Conservation (phyloP, 2,329 filamentous ascomycete genomes). For the Zymoseptoria crescenta region DNA sequence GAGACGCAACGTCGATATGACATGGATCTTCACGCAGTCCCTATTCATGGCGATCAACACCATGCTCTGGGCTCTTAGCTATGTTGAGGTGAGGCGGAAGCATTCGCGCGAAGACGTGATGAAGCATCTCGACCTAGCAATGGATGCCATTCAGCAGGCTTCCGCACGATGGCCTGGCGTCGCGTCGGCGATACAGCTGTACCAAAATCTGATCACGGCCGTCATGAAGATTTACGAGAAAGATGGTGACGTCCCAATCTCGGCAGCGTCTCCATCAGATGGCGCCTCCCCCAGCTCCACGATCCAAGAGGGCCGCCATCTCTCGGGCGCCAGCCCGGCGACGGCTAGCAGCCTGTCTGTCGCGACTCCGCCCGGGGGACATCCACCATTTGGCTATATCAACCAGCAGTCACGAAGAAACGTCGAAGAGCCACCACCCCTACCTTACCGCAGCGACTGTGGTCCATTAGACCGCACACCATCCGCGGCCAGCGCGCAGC, state of each 20-base stretch:
- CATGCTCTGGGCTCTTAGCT: conserved; percentile 84
- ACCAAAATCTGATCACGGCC: conserved; percentile 74
- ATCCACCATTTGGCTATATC: conserved; percentile 24
- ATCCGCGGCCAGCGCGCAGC: conserved; percentile 4
- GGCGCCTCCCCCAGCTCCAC: conserved; percentile 32
- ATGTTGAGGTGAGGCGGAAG: conserved; percentile 67
- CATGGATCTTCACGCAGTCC: conserved; percentile 85
- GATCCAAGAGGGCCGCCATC: conserved; percentile 34
- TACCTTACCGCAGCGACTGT: conserved; percentile 23
- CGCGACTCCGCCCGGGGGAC: conserved; percentile 27
- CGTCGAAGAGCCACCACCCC: conserved; percentile 25
- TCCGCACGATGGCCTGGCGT: conserved; percentile 90
- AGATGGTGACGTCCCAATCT: conserved; percentile 44
- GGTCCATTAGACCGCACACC: conserved; percentile 8
- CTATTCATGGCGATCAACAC: conserved; percentile 90
- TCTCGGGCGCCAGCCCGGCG: conserved; percentile 40
- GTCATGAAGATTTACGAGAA: conserved; percentile 82
- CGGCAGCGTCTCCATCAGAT: conserved; percentile 42
- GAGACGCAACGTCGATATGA: conserved; percentile 69
- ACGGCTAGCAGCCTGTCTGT: conserved; percentile 27
- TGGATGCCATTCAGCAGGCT: conserved; percentile 72
- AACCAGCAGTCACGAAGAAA: conserved; percentile 24
- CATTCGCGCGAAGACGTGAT: conserved; percentile 71
- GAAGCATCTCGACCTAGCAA: conserved; percentile 61
- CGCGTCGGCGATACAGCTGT: conserved; percentile 73